Evolutionary conservation across 331 rosid genomes (phyloP).

Genomic region (Quercus phellos): DNA sequence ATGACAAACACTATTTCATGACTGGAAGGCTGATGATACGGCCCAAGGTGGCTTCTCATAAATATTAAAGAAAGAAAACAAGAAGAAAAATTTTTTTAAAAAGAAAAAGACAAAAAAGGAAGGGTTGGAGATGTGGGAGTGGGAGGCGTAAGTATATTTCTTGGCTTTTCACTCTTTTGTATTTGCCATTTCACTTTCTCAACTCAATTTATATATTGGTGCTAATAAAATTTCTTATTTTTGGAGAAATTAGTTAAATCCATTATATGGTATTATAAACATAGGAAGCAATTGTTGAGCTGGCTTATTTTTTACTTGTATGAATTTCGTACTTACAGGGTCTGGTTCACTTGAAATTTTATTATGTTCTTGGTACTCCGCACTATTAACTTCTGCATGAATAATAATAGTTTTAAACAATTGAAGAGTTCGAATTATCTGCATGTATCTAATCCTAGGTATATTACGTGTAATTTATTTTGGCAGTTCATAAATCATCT

Average conservation of each 20-base stretch:
- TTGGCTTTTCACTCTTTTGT: neutral
- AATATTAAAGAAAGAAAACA: neutral
- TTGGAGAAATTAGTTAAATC: neutral
- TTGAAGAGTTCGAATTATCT: neutral
- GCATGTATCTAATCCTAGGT: slow-evolving; percentile 1
- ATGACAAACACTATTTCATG: no score
- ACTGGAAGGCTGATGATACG: neutral
- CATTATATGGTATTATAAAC: neutral
- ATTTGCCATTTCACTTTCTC: no score
- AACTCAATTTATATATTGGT: neutral
- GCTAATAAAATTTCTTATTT: neutral
- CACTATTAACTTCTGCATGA: slow-evolving; percentile 1
- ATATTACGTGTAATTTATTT: slow-evolving; percentile 22
- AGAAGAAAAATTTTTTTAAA: neutral
- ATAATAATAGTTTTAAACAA: neutral
- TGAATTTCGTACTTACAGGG: neutral
- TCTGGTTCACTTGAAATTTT: neutral
- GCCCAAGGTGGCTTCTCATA: neutral
- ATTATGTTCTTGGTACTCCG: neutral
- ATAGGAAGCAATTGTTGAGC: neutral
- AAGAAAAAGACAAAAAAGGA: neutral
- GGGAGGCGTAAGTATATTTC: neutral
- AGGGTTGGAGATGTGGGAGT: neutral
- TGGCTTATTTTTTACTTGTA: neutral
- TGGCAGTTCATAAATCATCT: slow-evolving; percentile 93